Evolutionary conservation across 2,329 filamentous ascomycete species (phyloP).

Genomic region (Cordyceps javanica): DNA sequence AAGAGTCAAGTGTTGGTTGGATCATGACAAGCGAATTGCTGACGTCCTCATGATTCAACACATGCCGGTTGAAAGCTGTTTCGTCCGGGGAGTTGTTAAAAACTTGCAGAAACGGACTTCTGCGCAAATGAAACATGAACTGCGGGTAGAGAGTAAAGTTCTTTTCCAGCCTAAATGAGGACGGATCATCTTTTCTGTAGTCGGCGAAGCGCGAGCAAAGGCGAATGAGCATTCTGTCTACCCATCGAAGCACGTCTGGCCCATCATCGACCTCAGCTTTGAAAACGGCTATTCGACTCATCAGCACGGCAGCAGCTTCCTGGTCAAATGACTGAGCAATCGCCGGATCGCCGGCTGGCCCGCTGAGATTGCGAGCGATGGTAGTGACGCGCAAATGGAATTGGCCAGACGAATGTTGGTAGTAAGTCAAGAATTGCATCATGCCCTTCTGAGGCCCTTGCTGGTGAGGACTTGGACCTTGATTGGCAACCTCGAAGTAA

Average conservation of each 20-base stretch:
- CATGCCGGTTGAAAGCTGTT: conserved; percentile 97
- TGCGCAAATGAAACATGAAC: conserved; percentile 98
- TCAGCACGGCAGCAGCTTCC: conserved; percentile 92
- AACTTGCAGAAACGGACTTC: conserved; percentile 95
- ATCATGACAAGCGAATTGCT: conserved; percentile 98
- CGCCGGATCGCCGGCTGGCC: conserved; percentile 87
- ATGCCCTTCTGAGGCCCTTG: conserved; percentile 86
- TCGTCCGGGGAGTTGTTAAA: conserved; percentile 99
- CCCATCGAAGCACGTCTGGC: conserved; percentile 96
- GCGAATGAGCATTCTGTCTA: conserved; percentile 95
- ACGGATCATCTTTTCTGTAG: conserved; percentile 96
- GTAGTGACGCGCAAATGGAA: conserved; percentile 96
- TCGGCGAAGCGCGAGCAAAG: conserved; percentile 95
- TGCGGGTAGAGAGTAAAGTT: conserved; percentile 99
- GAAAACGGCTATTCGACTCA: conserved; percentile 99
- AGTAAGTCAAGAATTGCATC: conserved; percentile 98
- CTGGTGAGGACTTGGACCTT: conserved; percentile 80
- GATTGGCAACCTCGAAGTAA: conserved; percentile 96
- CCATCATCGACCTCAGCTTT: conserved; percentile 98
- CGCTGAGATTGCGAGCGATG: conserved; percentile 82
- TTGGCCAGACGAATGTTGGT: conserved; percentile 93
- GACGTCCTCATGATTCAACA: conserved; percentile 94
- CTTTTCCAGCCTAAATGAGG: conserved; percentile 94
- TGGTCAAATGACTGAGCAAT: conserved; percentile 98
- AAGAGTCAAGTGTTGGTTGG: conserved; percentile 93